phyloP scores from a whole-genome alignment of 208 protist genomes.

The Leishmania tarentolae region DNA sequence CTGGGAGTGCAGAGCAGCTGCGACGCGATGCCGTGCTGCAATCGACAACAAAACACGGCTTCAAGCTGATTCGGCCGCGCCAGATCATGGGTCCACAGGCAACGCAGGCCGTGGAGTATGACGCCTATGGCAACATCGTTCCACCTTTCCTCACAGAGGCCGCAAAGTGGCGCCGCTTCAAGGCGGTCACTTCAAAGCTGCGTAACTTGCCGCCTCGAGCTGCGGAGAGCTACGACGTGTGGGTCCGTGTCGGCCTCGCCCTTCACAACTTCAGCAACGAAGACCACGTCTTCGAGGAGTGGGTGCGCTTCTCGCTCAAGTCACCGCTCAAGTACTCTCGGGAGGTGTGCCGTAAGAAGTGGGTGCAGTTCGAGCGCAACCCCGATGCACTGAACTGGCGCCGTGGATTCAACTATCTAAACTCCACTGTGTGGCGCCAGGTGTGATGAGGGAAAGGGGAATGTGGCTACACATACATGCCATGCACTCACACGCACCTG shows the following conservation, averaged over 20 bases:
- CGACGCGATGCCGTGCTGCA: slow-evolving; percentile 24
- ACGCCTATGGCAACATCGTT: slow-evolving; percentile 80
- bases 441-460: slow-evolving; percentile 14
- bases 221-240: slow-evolving; percentile 77
- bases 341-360: slow-evolving; percentile 77
- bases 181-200: slow-evolving; percentile 59
- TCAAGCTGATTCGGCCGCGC: slow-evolving; percentile 54
- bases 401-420: slow-evolving; percentile 86
- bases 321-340: slow-evolving; percentile 83
- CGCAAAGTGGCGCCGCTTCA: slow-evolving; percentile 77
- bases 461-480: not conserved
- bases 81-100: slow-evolving; percentile 59
- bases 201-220: slow-evolving; percentile 51
- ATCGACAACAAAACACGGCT: slow-evolving; percentile 34
- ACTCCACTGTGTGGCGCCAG: slow-evolving; percentile 71
- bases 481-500: not conserved
- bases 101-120: slow-evolving; percentile 61
- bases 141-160: slow-evolving; percentile 71
- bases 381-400: slow-evolving; percentile 86
- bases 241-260: slow-evolving; percentile 82
- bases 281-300: slow-evolving; percentile 86
- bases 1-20: slow-evolving; percentile 15
- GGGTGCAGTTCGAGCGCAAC: slow-evolving; percentile 85
- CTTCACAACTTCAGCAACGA: slow-evolving; percentile 91
- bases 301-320: slow-evolving; percentile 80